Evolutionary conservation across 1,284 basidiomycete species (phyloP), one percentile per base, ranked within the genome.

Genomic region (Sphagnurus paluster): DNA sequence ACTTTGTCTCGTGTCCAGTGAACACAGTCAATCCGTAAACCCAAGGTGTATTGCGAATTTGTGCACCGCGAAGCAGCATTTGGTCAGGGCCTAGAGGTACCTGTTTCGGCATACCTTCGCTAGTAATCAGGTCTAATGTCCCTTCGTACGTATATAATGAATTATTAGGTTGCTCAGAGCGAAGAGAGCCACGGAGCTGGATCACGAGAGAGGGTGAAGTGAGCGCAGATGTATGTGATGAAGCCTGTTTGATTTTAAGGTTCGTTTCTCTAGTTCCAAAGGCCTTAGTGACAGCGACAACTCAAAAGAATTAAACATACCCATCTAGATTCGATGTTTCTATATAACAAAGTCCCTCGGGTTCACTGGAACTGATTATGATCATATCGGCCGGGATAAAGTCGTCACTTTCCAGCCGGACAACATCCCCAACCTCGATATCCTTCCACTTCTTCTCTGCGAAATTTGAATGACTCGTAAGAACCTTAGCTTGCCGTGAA

Each of bases 311-410:
- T 32, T 37, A 19, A 1, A 69, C 85, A 57, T 57, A 93, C 90
- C 95, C 96, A 60, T 99, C 97, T 17, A 99, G 76, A 65, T 99
- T 99, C 25, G 91, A 90, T 0, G 96, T 99, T 68, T 99, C 96
- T 53, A 99, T 92, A 61, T 98, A 99, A 59, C 95, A 98, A 35
- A 98, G 72, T 0, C 97, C 95, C 64, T 99, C 96, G 0, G 97
- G 96, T 64, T 99, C 97, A 58, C 90, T 93, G 29, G 90, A 93
- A 55, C 85, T 87, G 37, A 99, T 59, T 26, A 99, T 74, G 2
- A 98, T 67, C 62, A 98, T 77, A 67, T 99, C 97, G 5, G 97
- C 96, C 0, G 97, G 95, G 55, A 99, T 98, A 67, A 95, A 97
- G 49, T 94, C 89, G 69, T 99, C 82, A 56, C 82, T 89, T 57